These are phyloP conservation scores for Blastobotrys capitulatus DNA, from an alignment of 1,139 yeast genomes.

Conservation along the genomic window DNA sequence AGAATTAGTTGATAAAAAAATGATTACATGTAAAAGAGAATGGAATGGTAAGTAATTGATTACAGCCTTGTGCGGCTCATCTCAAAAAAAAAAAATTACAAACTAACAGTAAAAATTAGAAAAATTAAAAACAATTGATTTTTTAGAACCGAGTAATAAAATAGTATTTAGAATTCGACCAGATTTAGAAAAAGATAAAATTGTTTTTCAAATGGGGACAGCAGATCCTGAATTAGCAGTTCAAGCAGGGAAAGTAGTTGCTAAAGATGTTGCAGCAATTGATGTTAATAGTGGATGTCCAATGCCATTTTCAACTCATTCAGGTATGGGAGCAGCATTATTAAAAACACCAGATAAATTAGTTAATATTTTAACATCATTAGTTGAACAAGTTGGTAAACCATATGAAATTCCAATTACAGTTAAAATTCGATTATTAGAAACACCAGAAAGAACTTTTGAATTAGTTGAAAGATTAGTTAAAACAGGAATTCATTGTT, in stretches of 20 bases:
- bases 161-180: slow-evolving; percentile 73
- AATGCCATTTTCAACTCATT: slow-evolving; percentile 55
- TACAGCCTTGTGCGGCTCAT: slow-evolving; percentile 8
- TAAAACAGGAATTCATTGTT: slow-evolving; percentile 72
- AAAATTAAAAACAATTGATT: slow-evolving; percentile 33
- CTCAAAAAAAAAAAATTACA: background rate
- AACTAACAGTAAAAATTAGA: slow-evolving; percentile 12
- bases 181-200: slow-evolving; percentile 49
- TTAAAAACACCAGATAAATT: slow-evolving; percentile 74
- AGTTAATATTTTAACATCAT: slow-evolving; percentile 55
- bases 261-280: slow-evolving; percentile 83
- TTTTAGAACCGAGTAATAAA: slow-evolving; percentile 29
- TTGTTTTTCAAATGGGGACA: slow-evolving; percentile 89
- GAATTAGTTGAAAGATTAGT: slow-evolving; percentile 58
- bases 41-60: slow-evolving; percentile 47
- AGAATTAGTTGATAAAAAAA: slow-evolving; percentile 82
- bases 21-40: slow-evolving; percentile 61
- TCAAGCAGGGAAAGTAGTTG: slow-evolving; percentile 73
- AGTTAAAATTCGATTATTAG: slow-evolving; percentile 78
- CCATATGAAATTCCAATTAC: slow-evolving; percentile 77
- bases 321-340: slow-evolving; percentile 97
- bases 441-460: slow-evolving; percentile 62
- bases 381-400: slow-evolving; percentile 75
- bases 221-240: slow-evolving; percentile 81
- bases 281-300: slow-evolving; percentile 98